Percentiles rank a stretch among this genome's conserved stretches.
These are phyloP conservation scores for Phytophthora constricta DNA, from an alignment of 352 stramenopile species.

Conservation along the genomic window DNA sequence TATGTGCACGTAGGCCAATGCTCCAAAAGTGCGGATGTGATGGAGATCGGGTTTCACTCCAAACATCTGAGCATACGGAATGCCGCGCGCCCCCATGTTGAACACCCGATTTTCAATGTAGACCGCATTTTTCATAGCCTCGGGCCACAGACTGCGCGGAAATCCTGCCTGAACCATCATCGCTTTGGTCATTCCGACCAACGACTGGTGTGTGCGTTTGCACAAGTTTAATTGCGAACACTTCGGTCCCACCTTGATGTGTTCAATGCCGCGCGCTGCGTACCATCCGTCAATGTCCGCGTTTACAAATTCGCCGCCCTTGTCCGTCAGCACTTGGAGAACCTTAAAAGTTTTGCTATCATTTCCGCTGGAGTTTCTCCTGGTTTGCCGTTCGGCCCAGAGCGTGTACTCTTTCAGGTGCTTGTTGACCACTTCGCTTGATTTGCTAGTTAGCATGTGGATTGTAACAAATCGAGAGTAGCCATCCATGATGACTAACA, in stretches of 20 bases:
- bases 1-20: conserved; percentile 8
- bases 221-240: conserved; percentile 19
- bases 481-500: conserved; percentile 7
- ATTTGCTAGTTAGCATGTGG: conserved; percentile 8
- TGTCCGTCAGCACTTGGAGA: conserved; percentile 8
- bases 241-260: conserved; percentile 13
- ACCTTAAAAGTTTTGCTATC: not conserved
- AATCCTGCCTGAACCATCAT: conserved; percentile 4
- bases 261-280: conserved; percentile 6
- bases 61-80: conserved; percentile 22
- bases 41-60: conserved; percentile 10
- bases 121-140: conserved; percentile 16
- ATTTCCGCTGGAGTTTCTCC: not conserved
- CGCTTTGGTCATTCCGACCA: not conserved
- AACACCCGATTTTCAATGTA: conserved; percentile 13
- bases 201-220: conserved; percentile 10
- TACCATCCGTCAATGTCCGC: conserved; percentile 5
- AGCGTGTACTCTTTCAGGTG: conserved; percentile 14
- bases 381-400: conserved; percentile 4
- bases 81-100: conserved; percentile 6
- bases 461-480: conserved; percentile 10
- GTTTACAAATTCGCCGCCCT: conserved; percentile 17
- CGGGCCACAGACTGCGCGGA: conserved; percentile 4
- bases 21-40: conserved; percentile 13
- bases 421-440: conserved; percentile 1